phyloP scores from a whole-genome alignment of 495 filamentous ascomycete species.

The Neurospora intermedia region DNA sequence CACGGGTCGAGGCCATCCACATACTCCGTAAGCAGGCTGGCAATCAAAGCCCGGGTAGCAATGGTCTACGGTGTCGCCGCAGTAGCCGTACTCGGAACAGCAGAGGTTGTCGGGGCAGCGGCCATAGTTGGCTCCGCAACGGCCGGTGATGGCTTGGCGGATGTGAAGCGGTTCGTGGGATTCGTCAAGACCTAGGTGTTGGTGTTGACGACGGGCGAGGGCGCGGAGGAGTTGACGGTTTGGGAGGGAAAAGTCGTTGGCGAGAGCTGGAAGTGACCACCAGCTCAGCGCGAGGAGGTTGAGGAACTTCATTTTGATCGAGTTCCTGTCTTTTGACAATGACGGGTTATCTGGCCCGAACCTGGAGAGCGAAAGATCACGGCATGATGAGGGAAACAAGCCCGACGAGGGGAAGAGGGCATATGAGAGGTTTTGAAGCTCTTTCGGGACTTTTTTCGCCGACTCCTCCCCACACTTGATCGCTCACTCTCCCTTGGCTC shows the following conservation, averaged over 20 bases:
- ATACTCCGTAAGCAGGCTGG: slow-evolving; percentile 34
- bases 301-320: neutral
- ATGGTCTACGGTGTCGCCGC: slow-evolving; percentile 36
- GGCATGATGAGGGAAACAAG: neutral
- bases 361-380: neutral
- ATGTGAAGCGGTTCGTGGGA: too few relatives aligned
- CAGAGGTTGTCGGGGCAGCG: slow-evolving; percentile 21
- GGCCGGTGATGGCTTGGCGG: slow-evolving; percentile 9
- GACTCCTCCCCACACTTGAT: neutral
- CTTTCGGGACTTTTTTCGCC: neutral
- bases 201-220: neutral
- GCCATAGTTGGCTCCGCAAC: slow-evolving; percentile 13
- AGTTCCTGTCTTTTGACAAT: neutral
- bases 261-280: neutral
- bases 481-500: neutral
- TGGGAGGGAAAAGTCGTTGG: neutral
- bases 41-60: slow-evolving; percentile 40
- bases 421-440: neutral
- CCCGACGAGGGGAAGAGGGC: neutral
- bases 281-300: neutral
- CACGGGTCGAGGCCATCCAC: slow-evolving; percentile 20
- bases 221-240: neutral
- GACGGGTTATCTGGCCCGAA: neutral
- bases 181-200: neutral
- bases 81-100: slow-evolving; percentile 39